Percentiles rank a stretch among this genome's conserved stretches.
phyloP scores from a whole-genome alignment of 2,329 filamentous ascomycete species.

The Arthrobotrys iridis region DNA sequence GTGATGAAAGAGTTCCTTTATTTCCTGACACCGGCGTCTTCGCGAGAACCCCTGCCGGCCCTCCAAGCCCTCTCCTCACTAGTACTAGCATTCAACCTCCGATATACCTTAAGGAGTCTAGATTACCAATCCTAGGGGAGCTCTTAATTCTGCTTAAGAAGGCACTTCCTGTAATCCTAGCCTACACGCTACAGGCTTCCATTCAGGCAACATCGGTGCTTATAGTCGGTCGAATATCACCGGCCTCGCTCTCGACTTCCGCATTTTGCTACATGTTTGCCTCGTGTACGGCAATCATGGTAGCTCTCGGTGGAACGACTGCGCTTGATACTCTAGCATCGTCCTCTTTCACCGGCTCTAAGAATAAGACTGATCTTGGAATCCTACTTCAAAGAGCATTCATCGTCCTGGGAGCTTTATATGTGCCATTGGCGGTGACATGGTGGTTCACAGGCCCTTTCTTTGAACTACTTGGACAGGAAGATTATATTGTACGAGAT shows the following conservation, averaged over 20 bases:
- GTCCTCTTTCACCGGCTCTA: conserved; percentile 81
- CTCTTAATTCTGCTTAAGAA: conserved; percentile 74
- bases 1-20: conserved; percentile 1
- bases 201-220: conserved; percentile 84
- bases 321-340: conserved; percentile 86
- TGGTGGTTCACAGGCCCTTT: conserved; percentile 81
- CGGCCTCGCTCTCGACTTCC: conserved; percentile 80
- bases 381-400: conserved; percentile 80
- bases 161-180: conserved; percentile 80
- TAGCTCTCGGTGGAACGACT: conserved; percentile 84
- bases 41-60: background rate
- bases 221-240: conserved; percentile 80
- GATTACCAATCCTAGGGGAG: conserved; percentile 64
- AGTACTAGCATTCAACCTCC: background rate
- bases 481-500: conserved; percentile 78
- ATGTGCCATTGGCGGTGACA: conserved; percentile 72
- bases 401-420: conserved; percentile 76
- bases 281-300: conserved; percentile 87
- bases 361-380: conserved; percentile 80
- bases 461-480: conserved; percentile 79
- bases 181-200: conserved; percentile 86
- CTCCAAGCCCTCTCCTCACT: background rate
- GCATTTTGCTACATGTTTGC: conserved; percentile 95
- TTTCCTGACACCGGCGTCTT: conserved; percentile 8
- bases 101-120: background rate